Base-by-base conservation (phyloP, 2,329 filamentous ascomycete species). In the Sporothrix brasiliensis region DNA sequence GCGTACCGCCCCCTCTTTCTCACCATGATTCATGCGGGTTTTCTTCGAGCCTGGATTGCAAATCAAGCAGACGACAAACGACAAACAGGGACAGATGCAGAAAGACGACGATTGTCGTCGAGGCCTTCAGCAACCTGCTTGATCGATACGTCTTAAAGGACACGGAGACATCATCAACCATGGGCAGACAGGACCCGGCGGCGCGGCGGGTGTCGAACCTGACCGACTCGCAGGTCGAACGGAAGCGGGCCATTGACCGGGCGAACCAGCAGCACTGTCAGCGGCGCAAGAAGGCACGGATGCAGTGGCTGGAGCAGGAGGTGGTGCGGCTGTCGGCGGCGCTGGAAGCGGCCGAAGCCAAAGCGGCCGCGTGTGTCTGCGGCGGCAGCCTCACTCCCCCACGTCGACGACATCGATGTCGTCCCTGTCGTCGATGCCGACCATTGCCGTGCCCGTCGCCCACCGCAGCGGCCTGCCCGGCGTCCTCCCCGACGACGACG, bases 231-330 rank as follows among this genome's bases (percentile, higher is more conserved):
- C 75, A 76, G 56, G 71, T 74, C 30, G 73, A 75, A 69, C 74
- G 71, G 67, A 76, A 77, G 70, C 73, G 75, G 13, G 76, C 75
- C 41, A 76, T 76, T 21, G 75, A 76, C 68, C 73, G 75, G 19
- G 73, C 70, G 4, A 76, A 76, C 63, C 76, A 76, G 70, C 73
- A 75, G 34, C 73, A 75, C 30, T 74, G 71, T 69, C 72, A 74
- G 52, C 73, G 73, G 4, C 76, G 75, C 61, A 73, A 71, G n/a
- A 76, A 73, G 52, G 73, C 72, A 1, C 71, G 74, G 21, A 61
- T 76, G 34, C 67, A 72, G 1, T 69, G 68, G 52, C 71, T 76
- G 14, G 74, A 74, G 56, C 34, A 66, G 27, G 71, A 74, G 58
- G 70, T 76, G n/a, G 68, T 72, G 0, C 69, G 72, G 1, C 60